Evolutionary conservation across 306 rosid genomes (phyloP).

Genomic region (Hylodesmum podocarpum): DNA sequence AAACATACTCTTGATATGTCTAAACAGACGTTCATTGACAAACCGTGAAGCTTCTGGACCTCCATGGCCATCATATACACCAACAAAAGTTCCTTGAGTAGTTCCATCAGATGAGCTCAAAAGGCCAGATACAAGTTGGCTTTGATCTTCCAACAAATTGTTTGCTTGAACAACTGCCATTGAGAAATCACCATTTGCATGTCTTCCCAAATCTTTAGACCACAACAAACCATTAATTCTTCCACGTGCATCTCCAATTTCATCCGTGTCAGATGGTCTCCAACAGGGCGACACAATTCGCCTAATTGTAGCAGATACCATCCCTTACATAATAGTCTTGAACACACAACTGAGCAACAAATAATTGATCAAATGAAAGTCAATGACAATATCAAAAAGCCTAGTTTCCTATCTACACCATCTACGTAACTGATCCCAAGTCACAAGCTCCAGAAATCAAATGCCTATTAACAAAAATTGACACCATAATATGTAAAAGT

Average conservation of each 20-base stretch:
- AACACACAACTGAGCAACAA: slow-evolving; percentile 61
- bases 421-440: slow-evolving; percentile 47
- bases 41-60: slow-evolving; percentile 92
- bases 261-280: slow-evolving; percentile 56
- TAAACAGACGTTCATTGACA: slow-evolving; percentile 63
- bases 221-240: slow-evolving; percentile 74
- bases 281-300: slow-evolving; percentile 78
- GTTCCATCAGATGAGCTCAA: slow-evolving; percentile 57
- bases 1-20: slow-evolving; percentile 68
- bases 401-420: slow-evolving; percentile 42
- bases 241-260: slow-evolving; percentile 63
- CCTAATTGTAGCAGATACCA: slow-evolving; percentile 74
- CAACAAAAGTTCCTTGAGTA: slow-evolving; percentile 82
- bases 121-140: slow-evolving; percentile 92
- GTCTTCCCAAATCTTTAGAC: slow-evolving; percentile 82
- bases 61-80: slow-evolving; percentile 95
- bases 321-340: slow-evolving; percentile 88
- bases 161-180: slow-evolving; percentile 99
- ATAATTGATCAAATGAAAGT: slow-evolving; percentile 39
- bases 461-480: slow-evolving; percentile 52
- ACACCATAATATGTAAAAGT: slow-evolving; percentile 59
- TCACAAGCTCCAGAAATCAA: slow-evolving; percentile 56
- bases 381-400: slow-evolving; percentile 41
- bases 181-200: slow-evolving; percentile 77
- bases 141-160: slow-evolving; percentile 84